A percentile compares a stretch with the other conserved stretches of the same genome.
Evolutionary conservation across 2,329 filamentous ascomycete species (phyloP).

Genomic region (Pyrenochaeta sp.): DNA sequence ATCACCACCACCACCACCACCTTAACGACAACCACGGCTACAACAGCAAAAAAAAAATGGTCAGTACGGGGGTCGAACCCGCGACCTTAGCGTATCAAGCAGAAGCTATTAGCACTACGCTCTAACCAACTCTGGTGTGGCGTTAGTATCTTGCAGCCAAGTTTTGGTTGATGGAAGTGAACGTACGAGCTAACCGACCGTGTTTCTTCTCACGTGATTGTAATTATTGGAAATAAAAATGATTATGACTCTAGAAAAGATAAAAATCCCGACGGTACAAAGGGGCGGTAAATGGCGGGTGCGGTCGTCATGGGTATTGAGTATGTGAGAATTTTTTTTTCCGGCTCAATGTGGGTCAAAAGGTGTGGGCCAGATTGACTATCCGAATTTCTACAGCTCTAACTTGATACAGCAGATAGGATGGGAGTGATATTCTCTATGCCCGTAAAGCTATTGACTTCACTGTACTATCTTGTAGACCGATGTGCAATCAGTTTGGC

Average conservation of each 20-base stretch:
- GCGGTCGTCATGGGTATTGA: no score
- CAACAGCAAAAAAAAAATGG: conserved; percentile 15
- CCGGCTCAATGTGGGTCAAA: no score
- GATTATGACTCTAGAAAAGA: not conserved
- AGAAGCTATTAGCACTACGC: conserved; percentile 28
- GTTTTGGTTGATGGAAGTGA: not conserved
- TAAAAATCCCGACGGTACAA: no score
- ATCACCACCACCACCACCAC: not conserved
- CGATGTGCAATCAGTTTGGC: no score
- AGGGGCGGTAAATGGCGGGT: no score
- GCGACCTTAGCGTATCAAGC: conserved; percentile 25
- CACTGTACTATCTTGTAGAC: no score
- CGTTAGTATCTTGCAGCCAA: conserved; percentile 4
- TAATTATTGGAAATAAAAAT: not conserved
- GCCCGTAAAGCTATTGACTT: no score
- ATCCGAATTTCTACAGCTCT: no score
- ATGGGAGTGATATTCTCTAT: no score
- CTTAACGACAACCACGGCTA: not conserved
- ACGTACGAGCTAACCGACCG: not conserved
- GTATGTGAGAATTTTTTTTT: no score
- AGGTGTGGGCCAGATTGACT: no score
- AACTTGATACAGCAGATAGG: no score
- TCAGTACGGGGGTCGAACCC: conserved; percentile 25
- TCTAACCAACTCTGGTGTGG: conserved; percentile 31
- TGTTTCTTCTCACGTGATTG: not conserved